Evolutionary conservation across 768 basidiomycete species (phyloP).

Genomic region (Serendipita indica): DNA sequence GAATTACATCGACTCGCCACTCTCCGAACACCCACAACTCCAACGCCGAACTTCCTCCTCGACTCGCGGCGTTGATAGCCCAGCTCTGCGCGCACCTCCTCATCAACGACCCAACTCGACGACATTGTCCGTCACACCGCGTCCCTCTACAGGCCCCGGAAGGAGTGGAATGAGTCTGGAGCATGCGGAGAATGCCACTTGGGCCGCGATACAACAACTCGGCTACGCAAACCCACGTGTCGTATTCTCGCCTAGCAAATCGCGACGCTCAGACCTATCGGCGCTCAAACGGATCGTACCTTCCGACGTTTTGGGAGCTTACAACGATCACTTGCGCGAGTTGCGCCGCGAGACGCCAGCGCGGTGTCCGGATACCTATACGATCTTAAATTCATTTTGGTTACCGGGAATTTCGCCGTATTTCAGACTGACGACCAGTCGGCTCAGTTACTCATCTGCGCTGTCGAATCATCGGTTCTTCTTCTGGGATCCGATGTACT

Average conservation of each 20-base stretch:
- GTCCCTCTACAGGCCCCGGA: too few species aligned
- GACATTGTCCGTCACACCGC: too few species aligned
- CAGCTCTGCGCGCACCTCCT: too few species aligned
- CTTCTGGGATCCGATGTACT: constrained; percentile 77
- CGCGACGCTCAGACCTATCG: neutral
- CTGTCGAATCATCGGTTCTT: constrained; percentile 42
- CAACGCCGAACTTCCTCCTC: too few species aligned
- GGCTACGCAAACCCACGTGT: neutral
- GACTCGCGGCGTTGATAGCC: too few species aligned
- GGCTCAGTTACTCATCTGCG: neutral
- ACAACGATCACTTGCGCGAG: neutral
- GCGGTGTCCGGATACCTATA: neutral
- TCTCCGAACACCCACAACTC: too few species aligned
- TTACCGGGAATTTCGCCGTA: neutral
- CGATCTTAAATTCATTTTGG: neutral
- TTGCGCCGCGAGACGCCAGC: neutral
- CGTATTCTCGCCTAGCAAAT: neutral
- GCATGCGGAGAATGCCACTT: neutral
- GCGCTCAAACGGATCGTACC: neutral
- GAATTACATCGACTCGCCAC: too few species aligned
- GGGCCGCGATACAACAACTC: neutral
- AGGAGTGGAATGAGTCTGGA: too few species aligned
- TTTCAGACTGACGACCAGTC: neutral
- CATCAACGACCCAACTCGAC: too few species aligned
- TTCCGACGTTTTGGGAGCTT: neutral